Conservation (phyloP, 768 basidiomycete genomes). For the Piloderma croceum region DNA sequence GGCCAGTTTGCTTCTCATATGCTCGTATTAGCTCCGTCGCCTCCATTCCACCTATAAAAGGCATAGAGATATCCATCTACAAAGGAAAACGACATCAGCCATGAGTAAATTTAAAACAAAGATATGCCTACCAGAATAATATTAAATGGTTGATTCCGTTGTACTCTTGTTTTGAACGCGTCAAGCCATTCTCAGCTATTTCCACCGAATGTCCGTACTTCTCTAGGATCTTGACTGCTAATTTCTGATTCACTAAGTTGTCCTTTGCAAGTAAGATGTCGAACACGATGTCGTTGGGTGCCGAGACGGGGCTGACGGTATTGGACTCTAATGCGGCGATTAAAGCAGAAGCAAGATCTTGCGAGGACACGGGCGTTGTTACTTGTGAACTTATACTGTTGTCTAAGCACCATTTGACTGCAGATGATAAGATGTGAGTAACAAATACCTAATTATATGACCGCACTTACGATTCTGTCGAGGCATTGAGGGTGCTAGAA, state of each 20-base stretch:
- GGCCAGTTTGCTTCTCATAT: conserved; percentile 68
- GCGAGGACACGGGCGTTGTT: conserved; percentile 81
- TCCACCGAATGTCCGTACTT: conserved; percentile 93
- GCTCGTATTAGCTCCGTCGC: conserved; percentile 88
- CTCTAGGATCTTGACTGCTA: conserved; percentile 94
- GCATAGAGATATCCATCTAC: conserved; percentile 98
- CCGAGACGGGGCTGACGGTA: conserved; percentile 82
- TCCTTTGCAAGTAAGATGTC: conserved; percentile 96
- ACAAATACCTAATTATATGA: too few relatives aligned
- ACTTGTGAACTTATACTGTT: conserved; percentile 95
- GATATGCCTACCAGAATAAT: conserved; percentile 72
- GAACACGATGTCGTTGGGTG: conserved; percentile 80
- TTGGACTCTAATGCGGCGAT: conserved; percentile 93
- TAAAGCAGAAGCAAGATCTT: conserved; percentile 88
- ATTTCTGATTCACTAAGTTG: conserved; percentile 91
- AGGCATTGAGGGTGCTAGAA: conserved; percentile 77
- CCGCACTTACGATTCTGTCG: conserved; percentile 71
- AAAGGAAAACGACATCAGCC: conserved; percentile 5
- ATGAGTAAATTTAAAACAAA: not conserved
- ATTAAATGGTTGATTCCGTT: conserved; percentile 73
- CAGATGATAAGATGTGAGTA: conserved; percentile 6
- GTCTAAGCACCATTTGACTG: conserved; percentile 95
- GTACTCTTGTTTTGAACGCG: conserved; percentile 75
- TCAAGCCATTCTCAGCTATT: conserved; percentile 98
- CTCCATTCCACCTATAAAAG: conserved; percentile 98